Conservation (phyloP, 768 basidiomycete genomes). For the Rhizopogon sp. region DNA sequence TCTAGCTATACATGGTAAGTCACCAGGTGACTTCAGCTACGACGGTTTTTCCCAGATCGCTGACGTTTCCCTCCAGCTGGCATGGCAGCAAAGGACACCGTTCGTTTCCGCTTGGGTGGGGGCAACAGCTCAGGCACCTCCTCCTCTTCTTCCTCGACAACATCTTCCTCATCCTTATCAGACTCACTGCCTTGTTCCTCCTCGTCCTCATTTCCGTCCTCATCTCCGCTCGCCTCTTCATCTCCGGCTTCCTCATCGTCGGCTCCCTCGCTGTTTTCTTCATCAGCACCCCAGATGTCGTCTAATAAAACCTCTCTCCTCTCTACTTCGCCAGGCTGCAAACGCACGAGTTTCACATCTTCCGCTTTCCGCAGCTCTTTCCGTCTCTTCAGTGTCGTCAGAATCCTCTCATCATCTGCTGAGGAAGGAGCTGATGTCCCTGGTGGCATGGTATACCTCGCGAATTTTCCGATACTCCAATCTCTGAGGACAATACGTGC, state of each 20-base stretch:
- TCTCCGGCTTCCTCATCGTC: constrained; percentile 35
- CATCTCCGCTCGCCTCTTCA: constrained; percentile 32
- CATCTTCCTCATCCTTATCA: constrained; percentile 37
- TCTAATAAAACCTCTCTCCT: constrained; percentile 37
- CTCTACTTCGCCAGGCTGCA: constrained; percentile 37
- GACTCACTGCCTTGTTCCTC: constrained; percentile 30
- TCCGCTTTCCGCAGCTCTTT: constrained; percentile 61
- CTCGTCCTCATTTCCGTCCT: constrained; percentile 24
- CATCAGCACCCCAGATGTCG: constrained; percentile 28
- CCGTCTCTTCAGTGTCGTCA: constrained; percentile 44
- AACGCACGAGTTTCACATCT: constrained; percentile 53
- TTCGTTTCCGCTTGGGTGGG: constrained; percentile 39
- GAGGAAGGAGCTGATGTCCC: constrained; percentile 7
- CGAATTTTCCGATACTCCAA: constrained; percentile 74
- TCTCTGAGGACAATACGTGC: constrained; percentile 79
- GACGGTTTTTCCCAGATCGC: neutral
- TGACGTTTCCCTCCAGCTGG: constrained; percentile 6
- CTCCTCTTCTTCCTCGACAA: constrained; percentile 36
- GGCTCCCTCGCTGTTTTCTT: constrained; percentile 24
- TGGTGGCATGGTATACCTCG: constrained; percentile 64
- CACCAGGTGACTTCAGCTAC: neutral
- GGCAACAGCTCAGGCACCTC: constrained; percentile 23
- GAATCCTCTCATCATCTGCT: constrained; percentile 39
- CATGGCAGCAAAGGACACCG: constrained; percentile 43
- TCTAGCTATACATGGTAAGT: neutral